Base-by-base conservation (phyloP, 306 rosid species). In the Lagenaria siceraria region DNA sequence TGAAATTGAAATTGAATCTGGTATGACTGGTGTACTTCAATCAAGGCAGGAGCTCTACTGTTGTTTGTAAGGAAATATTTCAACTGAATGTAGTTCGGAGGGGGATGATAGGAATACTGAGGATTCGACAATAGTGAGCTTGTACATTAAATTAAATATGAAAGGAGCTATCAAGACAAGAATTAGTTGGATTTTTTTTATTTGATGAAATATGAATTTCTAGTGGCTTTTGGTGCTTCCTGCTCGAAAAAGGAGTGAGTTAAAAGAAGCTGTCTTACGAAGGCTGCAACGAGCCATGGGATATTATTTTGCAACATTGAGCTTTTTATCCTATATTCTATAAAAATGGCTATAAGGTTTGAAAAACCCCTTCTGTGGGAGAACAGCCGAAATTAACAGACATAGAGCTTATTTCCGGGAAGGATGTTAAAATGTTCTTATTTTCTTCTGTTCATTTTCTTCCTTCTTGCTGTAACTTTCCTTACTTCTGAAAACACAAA, bases 401-500 rank as follows among this genome's bases (percentile, higher is more conserved):
- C 53, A 40, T 18, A 63, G 35, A 22, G 49, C 74, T 66, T 36
- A 29, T 66, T 70, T 65, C 61, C 15, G n/a, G 25, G 40, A 60
- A 29, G 35, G 80, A 71, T 81, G 27, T 43, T 74, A 21, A 11
- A 65, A 49, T 81, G 19, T 48, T 77, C 60, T 42, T 51, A 55
- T 66, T 66, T 46, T 78, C 53, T 5, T 62, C 31, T 31, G 24
- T 49, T 71, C 81, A 75, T 55, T 75, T 80, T 24, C 53, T 75
- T 55, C n/a, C 75, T 46, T 43, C 74, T 59, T 73, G 73, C 78
- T 77, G 78, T 81, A 51, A 29, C 38, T 70, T 36, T 33, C 51
- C 25, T 69, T 81, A 56, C 19, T 85, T 21, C 42, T 87, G 80
- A 82, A 52, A 27, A 68, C 72, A 70, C 78, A 55, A 61, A 80